These are phyloP conservation scores for Lipomyces spencermartinsiae DNA, from an alignment of 805 yeast species.

Conservation along the genomic window DNA sequence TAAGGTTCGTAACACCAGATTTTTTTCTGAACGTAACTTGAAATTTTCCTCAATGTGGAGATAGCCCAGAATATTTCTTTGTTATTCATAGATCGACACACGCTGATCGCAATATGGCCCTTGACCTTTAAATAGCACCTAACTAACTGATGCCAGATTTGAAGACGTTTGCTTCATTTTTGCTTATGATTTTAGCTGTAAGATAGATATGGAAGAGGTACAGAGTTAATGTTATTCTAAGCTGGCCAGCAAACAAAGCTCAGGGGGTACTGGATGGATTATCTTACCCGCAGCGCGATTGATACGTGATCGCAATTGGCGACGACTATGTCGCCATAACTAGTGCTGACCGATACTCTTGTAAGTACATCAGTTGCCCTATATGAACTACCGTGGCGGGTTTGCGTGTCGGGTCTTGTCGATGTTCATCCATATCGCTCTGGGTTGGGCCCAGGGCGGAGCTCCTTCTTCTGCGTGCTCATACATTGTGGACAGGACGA, in stretches of 20 bases:
- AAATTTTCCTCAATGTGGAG: no score
- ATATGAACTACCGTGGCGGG: neutral
- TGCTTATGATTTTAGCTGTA: no score
- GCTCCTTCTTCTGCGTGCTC: no score
- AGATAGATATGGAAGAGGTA: neutral
- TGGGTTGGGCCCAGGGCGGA: no score
- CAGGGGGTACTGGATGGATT: neutral
- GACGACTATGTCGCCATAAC: neutral
- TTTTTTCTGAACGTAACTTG: no score
- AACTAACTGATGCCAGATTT: neutral
- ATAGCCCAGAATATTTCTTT: no score
- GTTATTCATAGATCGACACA: no score
- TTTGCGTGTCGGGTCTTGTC: neutral
- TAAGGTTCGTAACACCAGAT: no score
- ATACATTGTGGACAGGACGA: no score
- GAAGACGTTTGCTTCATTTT: no score
- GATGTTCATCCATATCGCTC: neutral
- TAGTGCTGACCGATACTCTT: neutral
- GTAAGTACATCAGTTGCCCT: neutral
- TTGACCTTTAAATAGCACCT: neutral
- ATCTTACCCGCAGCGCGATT: neutral
- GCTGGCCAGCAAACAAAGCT: neutral
- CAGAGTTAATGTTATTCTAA: neutral
- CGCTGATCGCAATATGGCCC: no score
- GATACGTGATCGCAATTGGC: neutral